Conservation (phyloP, 768 basidiomycete genomes). For the Tulasnella sp. region DNA sequence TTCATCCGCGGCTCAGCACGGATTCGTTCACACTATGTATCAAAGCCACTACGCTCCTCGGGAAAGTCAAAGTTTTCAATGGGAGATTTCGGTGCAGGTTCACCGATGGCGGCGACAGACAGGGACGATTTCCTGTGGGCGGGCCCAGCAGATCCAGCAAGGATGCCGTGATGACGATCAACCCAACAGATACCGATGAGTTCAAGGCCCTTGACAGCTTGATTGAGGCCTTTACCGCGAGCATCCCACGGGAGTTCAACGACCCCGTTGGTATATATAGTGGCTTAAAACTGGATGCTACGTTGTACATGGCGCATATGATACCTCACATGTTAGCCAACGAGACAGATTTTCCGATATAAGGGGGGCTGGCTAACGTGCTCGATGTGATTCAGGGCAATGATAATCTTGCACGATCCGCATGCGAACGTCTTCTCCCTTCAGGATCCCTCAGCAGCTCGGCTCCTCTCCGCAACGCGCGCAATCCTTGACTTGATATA, state of each 20-base stretch:
- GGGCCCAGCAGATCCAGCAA: not conserved
- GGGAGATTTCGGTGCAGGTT: conserved; percentile 9
- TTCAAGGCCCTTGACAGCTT: not conserved
- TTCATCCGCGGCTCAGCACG: conserved; percentile 48
- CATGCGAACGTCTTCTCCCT: conserved; percentile 59
- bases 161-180: not conserved
- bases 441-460: conserved; percentile 43
- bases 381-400: conserved; percentile 38
- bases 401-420: conserved; percentile 66
- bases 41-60: conserved; percentile 56
- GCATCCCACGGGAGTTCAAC: conserved; percentile 9
- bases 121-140: no score
- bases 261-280: no score
- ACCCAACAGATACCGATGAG: no score
- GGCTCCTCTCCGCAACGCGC: conserved; percentile 36
- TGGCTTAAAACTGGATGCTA: not conserved
- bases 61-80: conserved; percentile 21
- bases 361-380: not conserved
- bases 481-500: conserved; percentile 52
- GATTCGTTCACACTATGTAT: conserved; percentile 64
- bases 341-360: not conserved
- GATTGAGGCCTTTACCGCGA: not conserved
- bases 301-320: not conserved
- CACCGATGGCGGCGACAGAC: not conserved
- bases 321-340: not conserved